Base-by-base conservation (phyloP, 768 basidiomycete genomes). In the Lactifluus rugatus region DNA sequence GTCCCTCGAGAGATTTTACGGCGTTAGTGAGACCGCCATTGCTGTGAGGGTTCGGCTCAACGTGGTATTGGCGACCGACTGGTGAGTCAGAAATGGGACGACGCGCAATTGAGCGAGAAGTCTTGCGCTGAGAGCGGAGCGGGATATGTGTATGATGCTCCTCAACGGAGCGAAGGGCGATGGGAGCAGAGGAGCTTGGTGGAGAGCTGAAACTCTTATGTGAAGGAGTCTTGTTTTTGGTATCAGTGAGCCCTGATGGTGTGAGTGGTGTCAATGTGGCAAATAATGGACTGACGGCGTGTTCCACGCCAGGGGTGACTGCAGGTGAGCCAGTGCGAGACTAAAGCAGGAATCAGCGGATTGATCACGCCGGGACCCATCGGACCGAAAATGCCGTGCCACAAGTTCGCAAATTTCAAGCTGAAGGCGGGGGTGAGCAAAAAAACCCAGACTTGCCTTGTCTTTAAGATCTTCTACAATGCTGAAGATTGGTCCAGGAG, bases 11-110 rank as follows among this genome's bases (percentile, higher is more conserved):
- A 64, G 84, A 85, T 21, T 72, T 69, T 32, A 93, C 68, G 19
- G 90, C 90, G 62, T 93, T 93, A 67, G 86, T 85, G 50, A 93
- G 75, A 10, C 90, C 90, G 16, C 88, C 88, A 63, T 93, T 93
- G 64, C 85, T 83, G 63, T 86, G 87, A 0, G 81, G 76, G 65
- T 89, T 91, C n/a, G 74, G 72, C 10, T 76, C 76, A 34, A 79
- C 70, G 56, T 81, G 75, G 73, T 73, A 81, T 8, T 72, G 66
- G 25, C 66, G 64, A 61, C 64, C 66, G 44, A 55, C 10, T 60
- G 65, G 50, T 0, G 65, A 56, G 17, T 63, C 64, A 14, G 72
- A 79, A 31, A 75, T 66, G 17, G 71, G 74, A 26, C 78, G 76
- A 34, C 78, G 76, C 6, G 79, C 79, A 9, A 76, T 75, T 2